Percentiles rank a stretch among this genome's conserved stretches.
phyloP scores from a whole-genome alignment of 2,329 filamentous ascomycete species.

The Cordyceps sp. region DNA sequence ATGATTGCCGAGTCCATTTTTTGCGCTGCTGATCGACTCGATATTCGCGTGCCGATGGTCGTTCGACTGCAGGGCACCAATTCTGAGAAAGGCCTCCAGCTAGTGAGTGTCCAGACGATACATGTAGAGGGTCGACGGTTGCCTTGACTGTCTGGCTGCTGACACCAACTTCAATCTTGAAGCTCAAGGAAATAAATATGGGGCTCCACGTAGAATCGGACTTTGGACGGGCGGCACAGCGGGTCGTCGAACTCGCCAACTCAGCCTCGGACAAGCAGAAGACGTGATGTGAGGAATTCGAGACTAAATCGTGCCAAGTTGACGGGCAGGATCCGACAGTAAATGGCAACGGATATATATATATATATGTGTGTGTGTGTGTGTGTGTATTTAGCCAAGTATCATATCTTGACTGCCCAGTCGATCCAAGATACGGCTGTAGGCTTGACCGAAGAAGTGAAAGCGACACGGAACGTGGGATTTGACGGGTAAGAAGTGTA shows the following conservation, averaged over 20 bases:
- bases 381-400: no score
- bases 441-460: no score
- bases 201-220: constrained; percentile 20
- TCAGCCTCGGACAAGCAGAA: background rate
- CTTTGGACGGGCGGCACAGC: constrained; percentile 18
- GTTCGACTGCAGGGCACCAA: constrained; percentile 31
- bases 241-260: constrained; percentile 15
- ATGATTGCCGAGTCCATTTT: constrained; percentile 35
- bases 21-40: constrained; percentile 19
- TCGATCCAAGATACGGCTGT: no score
- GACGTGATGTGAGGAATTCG: background rate
- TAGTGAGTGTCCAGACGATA: constrained; percentile 14
- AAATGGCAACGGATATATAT: no score
- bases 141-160: no score
- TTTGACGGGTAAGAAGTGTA: no score
- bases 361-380: no score
- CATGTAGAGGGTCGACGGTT: no score
- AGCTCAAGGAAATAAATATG: constrained; percentile 19
- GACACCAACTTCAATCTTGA: background rate
- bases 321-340: no score
- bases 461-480: no score
- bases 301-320: background rate
- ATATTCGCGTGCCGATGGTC: constrained; percentile 24
- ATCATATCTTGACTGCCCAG: no score
- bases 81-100: constrained; percentile 19